A percentile compares a stretch with the other conserved stretches of the same genome.
Evolutionary conservation across 2,329 filamentous ascomycete genomes (phyloP).

Genomic region (Cladosporium colombiae): DNA sequence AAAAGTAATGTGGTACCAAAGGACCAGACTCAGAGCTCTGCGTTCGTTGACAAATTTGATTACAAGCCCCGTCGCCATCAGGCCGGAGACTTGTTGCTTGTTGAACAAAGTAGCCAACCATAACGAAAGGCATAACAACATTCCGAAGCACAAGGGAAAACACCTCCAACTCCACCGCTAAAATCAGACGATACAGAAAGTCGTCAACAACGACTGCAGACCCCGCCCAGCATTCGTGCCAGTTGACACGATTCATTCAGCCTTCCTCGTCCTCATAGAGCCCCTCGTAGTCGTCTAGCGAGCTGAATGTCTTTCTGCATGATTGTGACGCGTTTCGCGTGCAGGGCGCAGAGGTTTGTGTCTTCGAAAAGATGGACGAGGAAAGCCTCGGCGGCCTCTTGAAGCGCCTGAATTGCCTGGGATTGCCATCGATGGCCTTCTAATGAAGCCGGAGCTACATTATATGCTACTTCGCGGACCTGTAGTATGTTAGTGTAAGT

Average conservation of each 20-base stretch:
- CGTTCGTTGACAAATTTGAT: background rate
- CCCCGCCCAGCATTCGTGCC: background rate
- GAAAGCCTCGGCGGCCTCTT: slow-evolving; percentile 98
- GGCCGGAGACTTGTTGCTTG: background rate
- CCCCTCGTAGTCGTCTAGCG: slow-evolving; percentile 81
- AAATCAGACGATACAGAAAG: slow-evolving; percentile 1
- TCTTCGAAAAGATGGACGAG: slow-evolving; percentile 98
- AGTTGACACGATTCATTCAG: background rate
- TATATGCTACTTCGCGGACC: slow-evolving; percentile 90
- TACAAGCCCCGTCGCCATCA: background rate
- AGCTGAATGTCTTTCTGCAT: slow-evolving; percentile 98
- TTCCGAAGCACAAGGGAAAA: background rate
- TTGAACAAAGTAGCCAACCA: background rate
- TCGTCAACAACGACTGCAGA: background rate
- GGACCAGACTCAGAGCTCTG: background rate
- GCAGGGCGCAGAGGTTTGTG: slow-evolving; percentile 97
- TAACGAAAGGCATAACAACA: background rate
- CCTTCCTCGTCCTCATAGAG: background rate
- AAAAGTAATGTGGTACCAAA: background rate
- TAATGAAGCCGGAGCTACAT: slow-evolving; percentile 73
- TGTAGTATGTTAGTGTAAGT: slow-evolving; percentile 24
- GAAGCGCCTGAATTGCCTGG: slow-evolving; percentile 92
- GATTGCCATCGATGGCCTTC: slow-evolving; percentile 92
- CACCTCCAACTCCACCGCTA: slow-evolving; percentile 18
- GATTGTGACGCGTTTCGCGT: slow-evolving; percentile 99